phyloP scores from a whole-genome alignment of 2,329 filamentous ascomycete genomes.

The Drechslerella dactyloides region DNA sequence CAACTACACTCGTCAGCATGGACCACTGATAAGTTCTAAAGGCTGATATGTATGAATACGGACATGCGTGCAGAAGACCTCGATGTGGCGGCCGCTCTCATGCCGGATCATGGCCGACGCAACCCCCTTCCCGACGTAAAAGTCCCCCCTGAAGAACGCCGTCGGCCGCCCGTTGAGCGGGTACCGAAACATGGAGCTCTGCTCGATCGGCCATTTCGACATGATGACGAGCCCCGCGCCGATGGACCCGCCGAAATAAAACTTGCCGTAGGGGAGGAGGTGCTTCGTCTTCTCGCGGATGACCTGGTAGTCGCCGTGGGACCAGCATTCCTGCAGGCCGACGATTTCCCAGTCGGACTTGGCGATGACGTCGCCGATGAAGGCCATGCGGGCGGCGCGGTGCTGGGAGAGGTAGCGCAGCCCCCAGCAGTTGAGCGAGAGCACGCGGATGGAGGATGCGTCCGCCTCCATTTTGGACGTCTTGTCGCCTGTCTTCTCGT shows the following conservation, averaged over 20 bases:
- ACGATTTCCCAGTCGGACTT: constrained; percentile 79
- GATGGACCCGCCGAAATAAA: constrained; percentile 88
- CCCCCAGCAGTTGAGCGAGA: constrained; percentile 97
- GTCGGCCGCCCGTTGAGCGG: constrained; percentile 92
- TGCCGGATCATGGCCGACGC: constrained; percentile 80
- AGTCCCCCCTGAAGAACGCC: constrained; percentile 92
- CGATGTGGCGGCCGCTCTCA: constrained; percentile 65
- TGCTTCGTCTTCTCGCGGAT: constrained; percentile 84
- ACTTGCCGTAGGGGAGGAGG: constrained; percentile 90
- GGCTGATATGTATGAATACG: too few species aligned
- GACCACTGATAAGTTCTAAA: too few species aligned
- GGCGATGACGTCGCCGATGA: constrained; percentile 73
- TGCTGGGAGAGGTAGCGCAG: constrained; percentile 83
- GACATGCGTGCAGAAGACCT: constrained; percentile 92
- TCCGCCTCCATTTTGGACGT: constrained; percentile 13
- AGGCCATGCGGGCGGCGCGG: constrained; percentile 82
- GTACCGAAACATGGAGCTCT: constrained; percentile 84
- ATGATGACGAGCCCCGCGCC: constrained; percentile 85
- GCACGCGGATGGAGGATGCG: constrained; percentile 68
- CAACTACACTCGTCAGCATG: constrained; percentile 59
- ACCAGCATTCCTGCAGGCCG: constrained; percentile 79
- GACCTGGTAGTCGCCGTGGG: constrained; percentile 74
- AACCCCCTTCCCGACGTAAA: constrained; percentile 94
- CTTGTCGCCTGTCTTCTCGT: constrained; percentile 25
- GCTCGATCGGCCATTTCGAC: constrained; percentile 93